These are phyloP conservation scores for Biancaea sappan DNA, from an alignment of 306 rosid species.

Conservation along the genomic window DNA sequence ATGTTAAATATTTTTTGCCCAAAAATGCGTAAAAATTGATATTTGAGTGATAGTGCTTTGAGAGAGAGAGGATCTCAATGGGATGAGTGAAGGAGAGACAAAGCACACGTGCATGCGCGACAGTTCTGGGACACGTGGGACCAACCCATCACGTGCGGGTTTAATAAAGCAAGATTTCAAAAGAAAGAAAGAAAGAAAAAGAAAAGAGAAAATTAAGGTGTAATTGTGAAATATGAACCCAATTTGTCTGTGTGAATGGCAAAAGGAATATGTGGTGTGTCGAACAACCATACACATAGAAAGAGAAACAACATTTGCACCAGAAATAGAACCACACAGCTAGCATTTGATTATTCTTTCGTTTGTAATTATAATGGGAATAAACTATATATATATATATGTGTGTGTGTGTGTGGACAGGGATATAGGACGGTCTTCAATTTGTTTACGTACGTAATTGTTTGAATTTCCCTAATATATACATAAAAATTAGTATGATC, in stretches of 20 bases:
- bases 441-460: too few species aligned
- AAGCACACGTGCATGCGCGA: constrained; percentile 77
- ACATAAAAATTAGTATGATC: too few species aligned
- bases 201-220: too few species aligned
- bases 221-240: not conserved
- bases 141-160: constrained; percentile 77
- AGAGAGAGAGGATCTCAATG: constrained; percentile 49
- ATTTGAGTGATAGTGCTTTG: constrained; percentile 22
- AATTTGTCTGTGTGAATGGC: constrained; percentile 29
- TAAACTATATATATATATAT: not conserved
- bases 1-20: too few species aligned
- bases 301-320: not conserved
- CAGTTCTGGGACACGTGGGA: constrained; percentile 53
- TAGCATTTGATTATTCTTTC: not conserved
- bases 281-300: not conserved
- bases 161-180: constrained; percentile 16
- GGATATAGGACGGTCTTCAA: too few species aligned
- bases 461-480: too few species aligned
- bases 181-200: not conserved
- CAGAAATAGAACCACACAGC: not conserved
- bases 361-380: constrained; percentile 1
- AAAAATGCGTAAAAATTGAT: constrained; percentile 17
- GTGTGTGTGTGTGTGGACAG: too few species aligned
- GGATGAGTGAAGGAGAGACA: constrained; percentile 51
- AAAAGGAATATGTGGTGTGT: not conserved